Conservation (phyloP, 1,284 basidiomycete genomes). For the Hemileia vastatrix region DNA sequence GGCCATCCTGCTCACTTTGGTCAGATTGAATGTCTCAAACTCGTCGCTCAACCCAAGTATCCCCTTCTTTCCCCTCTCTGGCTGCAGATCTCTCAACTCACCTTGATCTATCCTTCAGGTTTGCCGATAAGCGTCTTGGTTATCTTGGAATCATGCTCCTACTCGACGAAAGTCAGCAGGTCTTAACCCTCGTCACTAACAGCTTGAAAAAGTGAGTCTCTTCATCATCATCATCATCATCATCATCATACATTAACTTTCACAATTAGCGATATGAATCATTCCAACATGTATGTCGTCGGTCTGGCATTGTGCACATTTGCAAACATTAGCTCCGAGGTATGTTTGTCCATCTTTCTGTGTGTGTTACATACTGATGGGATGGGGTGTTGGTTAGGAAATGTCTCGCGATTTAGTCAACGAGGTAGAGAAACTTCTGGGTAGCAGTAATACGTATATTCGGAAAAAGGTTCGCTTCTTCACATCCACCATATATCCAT, state of each 20-base stretch:
- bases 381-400: constrained; percentile 49
- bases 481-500: not conserved
- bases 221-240: not conserved
- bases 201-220: constrained; percentile 85
- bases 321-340: constrained; percentile 93
- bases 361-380: not conserved
- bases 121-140: constrained; percentile 91
- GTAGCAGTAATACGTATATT: constrained; percentile 96
- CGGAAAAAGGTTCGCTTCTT: constrained; percentile 74
- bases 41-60: constrained; percentile 89
- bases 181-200: constrained; percentile 93
- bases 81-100: not conserved
- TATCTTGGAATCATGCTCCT: constrained; percentile 98
- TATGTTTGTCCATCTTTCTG: constrained; percentile 27
- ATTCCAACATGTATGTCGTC: constrained; percentile 98
- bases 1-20: constrained; percentile 99
- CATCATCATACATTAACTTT: not conserved
- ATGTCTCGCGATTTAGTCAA: constrained; percentile 95
- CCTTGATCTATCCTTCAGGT: constrained; percentile 43
- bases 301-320: constrained; percentile 96
- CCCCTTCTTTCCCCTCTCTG: not conserved
- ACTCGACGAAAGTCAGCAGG: constrained; percentile 95
- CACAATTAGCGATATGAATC: constrained; percentile 83
- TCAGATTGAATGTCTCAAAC: constrained; percentile 98
- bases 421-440: constrained; percentile 94